Evolutionary conservation across 78 protist species (phyloP).

Genomic region (Emiliania huxleyi): DNA sequence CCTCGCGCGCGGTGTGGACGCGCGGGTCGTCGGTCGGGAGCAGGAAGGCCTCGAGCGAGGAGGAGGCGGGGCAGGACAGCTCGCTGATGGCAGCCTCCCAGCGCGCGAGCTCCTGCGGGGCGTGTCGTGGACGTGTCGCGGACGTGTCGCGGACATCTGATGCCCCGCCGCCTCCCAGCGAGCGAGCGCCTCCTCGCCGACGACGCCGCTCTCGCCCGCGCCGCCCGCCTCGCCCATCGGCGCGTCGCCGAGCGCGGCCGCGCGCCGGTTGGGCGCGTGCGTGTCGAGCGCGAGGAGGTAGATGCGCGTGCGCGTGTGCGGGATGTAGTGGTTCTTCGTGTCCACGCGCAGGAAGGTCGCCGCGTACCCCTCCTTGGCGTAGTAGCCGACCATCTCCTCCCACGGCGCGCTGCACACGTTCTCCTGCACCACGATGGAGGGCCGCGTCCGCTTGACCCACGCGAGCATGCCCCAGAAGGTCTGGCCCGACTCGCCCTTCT

Average conservation of each 20-base stretch:
- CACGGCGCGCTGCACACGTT: constrained; percentile 48
- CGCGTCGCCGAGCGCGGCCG: background rate
- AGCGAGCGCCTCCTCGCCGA: too few relatives aligned
- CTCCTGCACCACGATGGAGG: constrained; percentile 36
- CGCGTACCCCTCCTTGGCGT: constrained; percentile 18
- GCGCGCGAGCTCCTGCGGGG: background rate
- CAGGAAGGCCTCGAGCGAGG: constrained; percentile 21
- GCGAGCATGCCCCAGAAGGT: constrained; percentile 47
- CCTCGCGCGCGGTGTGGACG: background rate
- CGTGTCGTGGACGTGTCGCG: too few relatives aligned
- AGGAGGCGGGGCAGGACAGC: background rate
- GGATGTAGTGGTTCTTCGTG: constrained; percentile 49
- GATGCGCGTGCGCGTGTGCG: constrained; percentile 50
- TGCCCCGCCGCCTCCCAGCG: too few relatives aligned
- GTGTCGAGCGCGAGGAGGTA: constrained; percentile 35
- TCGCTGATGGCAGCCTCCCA: background rate
- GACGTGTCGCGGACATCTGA: too few relatives aligned
- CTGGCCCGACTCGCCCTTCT: constrained; percentile 50
- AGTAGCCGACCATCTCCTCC: constrained; percentile 1
- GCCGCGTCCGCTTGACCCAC: background rate
- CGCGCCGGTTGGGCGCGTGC: background rate
- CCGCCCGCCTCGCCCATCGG: background rate
- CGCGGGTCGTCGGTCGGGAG: constrained; percentile 36
- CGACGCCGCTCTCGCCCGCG: too few relatives aligned
- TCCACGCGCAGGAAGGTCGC: constrained; percentile 7